A percentile compares a stretch with the other conserved stretches of the same genome.
phyloP scores from a whole-genome alignment of 2,329 filamentous ascomycete genomes.

The Aureobasidium sp. region DNA sequence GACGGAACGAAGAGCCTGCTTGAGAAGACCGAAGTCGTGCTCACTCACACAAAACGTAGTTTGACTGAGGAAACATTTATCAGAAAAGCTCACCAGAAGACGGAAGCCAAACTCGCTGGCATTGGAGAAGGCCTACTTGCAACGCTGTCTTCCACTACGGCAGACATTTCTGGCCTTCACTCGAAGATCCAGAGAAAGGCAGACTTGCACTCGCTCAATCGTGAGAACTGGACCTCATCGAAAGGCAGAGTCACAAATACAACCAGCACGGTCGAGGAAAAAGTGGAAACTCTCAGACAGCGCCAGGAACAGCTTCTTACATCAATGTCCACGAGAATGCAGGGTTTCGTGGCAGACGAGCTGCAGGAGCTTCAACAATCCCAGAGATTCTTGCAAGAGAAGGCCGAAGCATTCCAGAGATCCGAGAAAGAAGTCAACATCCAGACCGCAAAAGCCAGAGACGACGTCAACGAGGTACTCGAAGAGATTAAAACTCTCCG shows the following conservation, averaged over 20 bases:
- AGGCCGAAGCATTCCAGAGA: conserved; percentile 57
- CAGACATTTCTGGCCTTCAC: conserved; percentile 71
- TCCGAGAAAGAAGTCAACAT: conserved; percentile 60
- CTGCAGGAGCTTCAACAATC: conserved; percentile 61
- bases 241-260: conserved; percentile 68
- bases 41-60: conserved; percentile 65
- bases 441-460: conserved; percentile 60
- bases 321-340: conserved; percentile 62
- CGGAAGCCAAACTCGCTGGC: conserved; percentile 65
- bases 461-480: conserved; percentile 83
- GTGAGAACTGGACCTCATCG: conserved; percentile 67
- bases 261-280: conserved; percentile 66
- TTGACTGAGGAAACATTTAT: conserved; percentile 72
- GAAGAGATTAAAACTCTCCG: conserved; percentile 87
- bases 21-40: conserved; percentile 77
- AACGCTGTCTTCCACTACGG: conserved; percentile 68
- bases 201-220: conserved; percentile 72
- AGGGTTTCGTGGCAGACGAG: conserved; percentile 66
- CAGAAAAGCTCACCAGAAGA: conserved; percentile 75
- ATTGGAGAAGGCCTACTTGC: conserved; percentile 69
- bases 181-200: conserved; percentile 82
- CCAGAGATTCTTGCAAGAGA: conserved; percentile 60
- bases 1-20: conserved; percentile 74
- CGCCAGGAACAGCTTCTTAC: conserved; percentile 65
- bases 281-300: conserved; percentile 61